These are phyloP conservation scores for Pythium oligandrum DNA, from an alignment of 352 stramenopile genomes.

Conservation along the genomic window DNA sequence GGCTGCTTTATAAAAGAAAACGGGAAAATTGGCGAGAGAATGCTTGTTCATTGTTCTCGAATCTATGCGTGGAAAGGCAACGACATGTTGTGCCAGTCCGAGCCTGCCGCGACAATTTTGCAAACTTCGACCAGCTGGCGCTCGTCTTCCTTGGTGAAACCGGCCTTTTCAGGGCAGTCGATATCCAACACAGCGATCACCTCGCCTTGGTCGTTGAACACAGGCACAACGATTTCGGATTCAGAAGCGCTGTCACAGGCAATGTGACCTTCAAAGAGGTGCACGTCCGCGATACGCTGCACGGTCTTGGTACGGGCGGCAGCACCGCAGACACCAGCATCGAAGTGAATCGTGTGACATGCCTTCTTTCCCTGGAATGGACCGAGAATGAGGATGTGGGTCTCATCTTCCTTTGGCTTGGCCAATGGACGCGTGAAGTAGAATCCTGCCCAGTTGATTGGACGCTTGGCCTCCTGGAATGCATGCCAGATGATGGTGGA, in stretches of 20 bases:
- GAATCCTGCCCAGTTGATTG: conserved; percentile 81
- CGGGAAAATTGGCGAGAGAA: too few species aligned
- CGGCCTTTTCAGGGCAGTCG: conserved; percentile 63
- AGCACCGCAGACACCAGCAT: conserved; percentile 69
- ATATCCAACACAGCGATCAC: conserved; percentile 76
- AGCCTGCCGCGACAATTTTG: conserved; percentile 45
- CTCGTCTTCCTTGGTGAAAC: conserved; percentile 70
- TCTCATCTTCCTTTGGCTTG: conserved; percentile 48
- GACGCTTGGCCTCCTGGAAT: conserved; percentile 48
- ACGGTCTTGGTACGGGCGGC: conserved; percentile 56
- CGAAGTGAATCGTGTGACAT: conserved; percentile 73
- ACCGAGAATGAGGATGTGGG: conserved; percentile 64
- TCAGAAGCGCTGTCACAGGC: conserved; percentile 74
- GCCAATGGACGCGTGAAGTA: conserved; percentile 70
- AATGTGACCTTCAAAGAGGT: conserved; percentile 78
- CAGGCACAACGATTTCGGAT: conserved; percentile 77
- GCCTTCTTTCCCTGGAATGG: conserved; percentile 82
- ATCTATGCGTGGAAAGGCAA: conserved; percentile 47
- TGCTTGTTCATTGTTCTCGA: too few species aligned
- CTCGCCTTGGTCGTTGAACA: conserved; percentile 56
- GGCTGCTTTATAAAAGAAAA: too few species aligned
- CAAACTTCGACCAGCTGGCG: conserved; percentile 59
- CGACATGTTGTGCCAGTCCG: conserved; percentile 60
- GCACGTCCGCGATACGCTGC: conserved; percentile 72
- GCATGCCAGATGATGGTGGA: conserved; percentile 80